phyloP scores from a whole-genome alignment of 495 filamentous ascomycete genomes.

The Pseudomonodictys pantanalensis region DNA sequence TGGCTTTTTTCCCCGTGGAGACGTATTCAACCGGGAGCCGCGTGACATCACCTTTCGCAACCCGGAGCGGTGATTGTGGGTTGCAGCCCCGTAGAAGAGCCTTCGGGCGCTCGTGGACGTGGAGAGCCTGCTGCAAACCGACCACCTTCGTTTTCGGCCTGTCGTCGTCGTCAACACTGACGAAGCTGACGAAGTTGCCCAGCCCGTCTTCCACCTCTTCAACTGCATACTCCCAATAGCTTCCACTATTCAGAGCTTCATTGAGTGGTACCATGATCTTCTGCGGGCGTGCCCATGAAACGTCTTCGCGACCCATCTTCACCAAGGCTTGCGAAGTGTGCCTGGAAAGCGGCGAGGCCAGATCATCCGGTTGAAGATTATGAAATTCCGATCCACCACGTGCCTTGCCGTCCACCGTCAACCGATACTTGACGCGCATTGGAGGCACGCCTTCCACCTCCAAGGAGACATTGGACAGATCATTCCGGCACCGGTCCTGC shows the following conservation, averaged over 20 bases:
- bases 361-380: constrained; percentile 84
- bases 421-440: constrained; percentile 87
- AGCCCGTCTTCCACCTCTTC: constrained; percentile 88
- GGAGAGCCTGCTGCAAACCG: constrained; percentile 71
- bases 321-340: constrained; percentile 54
- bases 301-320: constrained; percentile 57
- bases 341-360: constrained; percentile 67
- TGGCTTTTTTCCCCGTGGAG: constrained; percentile 53
- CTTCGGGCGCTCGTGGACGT: constrained; percentile 81
- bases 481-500: constrained; percentile 71
- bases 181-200: constrained; percentile 83
- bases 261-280: constrained; percentile 76
- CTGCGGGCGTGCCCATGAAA: constrained; percentile 77
- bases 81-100: constrained; percentile 71
- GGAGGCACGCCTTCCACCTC: constrained; percentile 86
- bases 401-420: constrained; percentile 72
- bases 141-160: constrained; percentile 53
- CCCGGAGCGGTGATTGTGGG: constrained; percentile 71
- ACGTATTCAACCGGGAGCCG: constrained; percentile 71
- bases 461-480: constrained; percentile 78
- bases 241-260: constrained; percentile 73
- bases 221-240: constrained; percentile 82
- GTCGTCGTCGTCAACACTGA: constrained; percentile 62
- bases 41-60: constrained; percentile 67
- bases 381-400: constrained; percentile 72